These are phyloP conservation scores for Stachybotrys chlorohalonatus DNA, from an alignment of 2,329 filamentous ascomycete genomes.

Conservation along the genomic window DNA sequence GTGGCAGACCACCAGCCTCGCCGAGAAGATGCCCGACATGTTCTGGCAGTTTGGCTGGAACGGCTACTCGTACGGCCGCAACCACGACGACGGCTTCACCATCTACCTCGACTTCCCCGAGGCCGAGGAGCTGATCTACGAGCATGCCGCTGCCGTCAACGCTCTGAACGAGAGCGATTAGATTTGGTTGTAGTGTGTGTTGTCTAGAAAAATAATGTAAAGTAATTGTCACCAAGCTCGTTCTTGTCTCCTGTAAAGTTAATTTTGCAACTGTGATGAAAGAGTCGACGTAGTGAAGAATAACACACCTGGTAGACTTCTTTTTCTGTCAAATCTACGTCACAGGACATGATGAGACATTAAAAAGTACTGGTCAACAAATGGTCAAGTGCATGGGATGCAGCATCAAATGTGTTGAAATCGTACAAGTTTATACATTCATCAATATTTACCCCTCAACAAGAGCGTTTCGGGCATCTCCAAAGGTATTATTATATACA, in stretches of 20 bases:
- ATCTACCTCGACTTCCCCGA: conserved; percentile 43
- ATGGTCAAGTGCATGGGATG: no score
- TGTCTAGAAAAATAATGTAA: no score
- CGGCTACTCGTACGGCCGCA: conserved; percentile 41
- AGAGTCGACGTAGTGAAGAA: background rate
- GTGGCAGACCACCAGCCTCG: conserved; percentile 40
- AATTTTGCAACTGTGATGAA: background rate
- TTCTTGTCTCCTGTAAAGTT: no score
- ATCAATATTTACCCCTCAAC: background rate
- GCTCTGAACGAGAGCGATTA: conserved; percentile 1
- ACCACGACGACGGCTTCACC: conserved; percentile 47
- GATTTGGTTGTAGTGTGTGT: background rate
- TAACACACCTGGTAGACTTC: background rate
- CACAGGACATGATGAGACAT: background rate
- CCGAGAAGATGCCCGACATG: conserved; percentile 41
- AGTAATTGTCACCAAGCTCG: no score
- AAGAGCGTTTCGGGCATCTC: background rate
- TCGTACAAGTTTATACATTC: background rate
- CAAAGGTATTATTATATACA: background rate
- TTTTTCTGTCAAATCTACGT: background rate
- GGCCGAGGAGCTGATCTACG: conserved; percentile 32
- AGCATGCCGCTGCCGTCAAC: conserved; percentile 32
- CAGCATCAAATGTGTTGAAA: background rate
- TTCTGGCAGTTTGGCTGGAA: conserved; percentile 48
- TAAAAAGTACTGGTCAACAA: background rate